Conservation (phyloP, 1,139 yeast genomes). For the Yamadazyma songkhlaensis region DNA sequence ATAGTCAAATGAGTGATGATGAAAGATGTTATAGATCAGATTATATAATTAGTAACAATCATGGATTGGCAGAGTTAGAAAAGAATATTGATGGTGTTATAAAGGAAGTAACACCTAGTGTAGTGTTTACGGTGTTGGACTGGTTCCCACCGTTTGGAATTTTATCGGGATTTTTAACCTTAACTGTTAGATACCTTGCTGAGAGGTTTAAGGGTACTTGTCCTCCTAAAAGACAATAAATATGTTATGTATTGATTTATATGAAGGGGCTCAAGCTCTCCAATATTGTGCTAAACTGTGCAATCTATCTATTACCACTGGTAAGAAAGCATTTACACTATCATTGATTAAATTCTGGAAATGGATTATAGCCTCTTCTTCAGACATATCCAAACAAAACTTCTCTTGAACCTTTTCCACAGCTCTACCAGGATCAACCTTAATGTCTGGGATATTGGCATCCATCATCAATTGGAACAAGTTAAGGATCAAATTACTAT, state of each 20-base stretch:
- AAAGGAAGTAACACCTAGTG: slow-evolving; percentile 44
- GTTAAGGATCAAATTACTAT: slow-evolving; percentile 84
- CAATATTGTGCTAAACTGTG: slow-evolving; percentile 97
- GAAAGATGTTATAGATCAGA: slow-evolving; percentile 63
- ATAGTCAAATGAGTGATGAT: slow-evolving; percentile 69
- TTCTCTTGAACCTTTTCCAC: slow-evolving; percentile 91
- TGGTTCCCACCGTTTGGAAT: slow-evolving; percentile 52
- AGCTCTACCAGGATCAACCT: slow-evolving; percentile 71
- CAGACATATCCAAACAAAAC: slow-evolving; percentile 88
- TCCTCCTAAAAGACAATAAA: slow-evolving; percentile 10
- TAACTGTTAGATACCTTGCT: slow-evolving; percentile 17
- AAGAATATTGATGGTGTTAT: slow-evolving; percentile 47
- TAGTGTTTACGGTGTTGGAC: slow-evolving; percentile 59
- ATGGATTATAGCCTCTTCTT: slow-evolving; percentile 91
- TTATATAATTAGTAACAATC: slow-evolving; percentile 63
- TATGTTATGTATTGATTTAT: not conserved
- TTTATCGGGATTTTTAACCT: slow-evolving; percentile 28
- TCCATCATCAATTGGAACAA: slow-evolving; percentile 92
- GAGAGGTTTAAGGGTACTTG: slow-evolving; percentile 21
- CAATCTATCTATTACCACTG: slow-evolving; percentile 90
- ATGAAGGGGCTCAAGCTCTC: slow-evolving; percentile 53
- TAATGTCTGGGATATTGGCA: slow-evolving; percentile 86
- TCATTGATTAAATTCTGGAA: slow-evolving; percentile 92
- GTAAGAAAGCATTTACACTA: slow-evolving; percentile 89
- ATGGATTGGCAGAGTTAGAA: slow-evolving; percentile 47